Evolutionary conservation across 139 green algal genomes (phyloP), one percentile per base, ranked within the genome.

Genomic region (Chlorella sp.): DNA sequence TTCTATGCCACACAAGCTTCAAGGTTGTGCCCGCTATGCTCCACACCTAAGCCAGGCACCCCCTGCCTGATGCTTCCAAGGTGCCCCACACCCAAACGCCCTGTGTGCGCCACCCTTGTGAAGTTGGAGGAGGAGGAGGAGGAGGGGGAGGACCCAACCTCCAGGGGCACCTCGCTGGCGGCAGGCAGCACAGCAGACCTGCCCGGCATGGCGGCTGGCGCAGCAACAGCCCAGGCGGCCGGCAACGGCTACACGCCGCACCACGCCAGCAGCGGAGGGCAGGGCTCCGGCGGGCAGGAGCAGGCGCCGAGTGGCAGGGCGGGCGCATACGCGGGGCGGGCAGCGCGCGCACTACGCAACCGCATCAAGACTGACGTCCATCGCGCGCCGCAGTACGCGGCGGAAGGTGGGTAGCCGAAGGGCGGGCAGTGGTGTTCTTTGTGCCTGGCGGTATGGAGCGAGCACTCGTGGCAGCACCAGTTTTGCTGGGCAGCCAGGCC

Each of bases 261-360:
- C 42, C 39, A 68, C 79, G n/a, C 37, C 32, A 61, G 78, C 78
- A 21, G 39, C 22, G 71, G 30, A 4, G 26, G 53, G 5, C 9
- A 57, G 5, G 48, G 48, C 48, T 57, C 48, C 7, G 48, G 48
- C 48, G 48, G 48, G 48, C 48, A 57, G 34, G 32, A 22, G 21
- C 71, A 78, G 88, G 89, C 16, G 21, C 64, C 24, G 64, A 18
- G 21, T 71, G 64, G 39, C 26, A 92, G 7, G 88, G 91, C n/a
- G 26, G 40, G 40, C 26, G 32, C 2, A 15, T 16, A 53, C 34
- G 15, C 75, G 34, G 42, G 30, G 21, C 79, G 79, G 2, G 30
- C 84, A 0, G 84, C 37, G 19, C 32, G 71, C 14, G 26, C 42
- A 39, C 48, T 66, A 39, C 84, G 84, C 28, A 39, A 81, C 30